Conservation (phyloP, 352 stramenopile species). For the Phytophthora quininea region DNA sequence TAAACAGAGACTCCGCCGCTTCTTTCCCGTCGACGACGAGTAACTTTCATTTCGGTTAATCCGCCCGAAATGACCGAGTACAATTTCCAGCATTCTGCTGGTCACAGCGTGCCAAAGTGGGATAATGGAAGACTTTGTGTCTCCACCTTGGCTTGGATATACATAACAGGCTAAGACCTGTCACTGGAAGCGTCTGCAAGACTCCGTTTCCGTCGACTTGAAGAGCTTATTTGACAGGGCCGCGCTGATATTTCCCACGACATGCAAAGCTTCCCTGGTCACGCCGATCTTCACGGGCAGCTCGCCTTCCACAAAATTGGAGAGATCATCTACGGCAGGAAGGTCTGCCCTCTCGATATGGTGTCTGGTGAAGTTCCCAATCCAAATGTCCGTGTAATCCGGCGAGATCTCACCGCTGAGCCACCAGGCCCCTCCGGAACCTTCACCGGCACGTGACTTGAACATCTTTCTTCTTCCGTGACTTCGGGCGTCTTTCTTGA, state of each 20-base stretch:
- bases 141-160: conserved; percentile 14
- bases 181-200: conserved; percentile 24
- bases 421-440: too few relatives aligned
- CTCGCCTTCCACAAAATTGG: not conserved
- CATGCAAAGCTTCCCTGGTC: too few relatives aligned
- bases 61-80: conserved; percentile 20
- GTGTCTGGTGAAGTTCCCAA: too few relatives aligned
- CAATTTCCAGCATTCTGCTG: conserved; percentile 27
- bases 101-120: conserved; percentile 41
- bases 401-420: not conserved
- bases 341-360: too few relatives aligned
- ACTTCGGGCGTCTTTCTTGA: not conserved
- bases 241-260: not conserved
- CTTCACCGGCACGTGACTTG: too few relatives aligned
- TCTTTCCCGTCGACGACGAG: conserved; percentile 20
- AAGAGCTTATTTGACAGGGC: conserved; percentile 21
- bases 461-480: not conserved
- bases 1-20: conserved; percentile 4
- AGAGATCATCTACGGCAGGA: not conserved
- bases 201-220: conserved; percentile 20
- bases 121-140: conserved; percentile 31
- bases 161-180: conserved; percentile 17
- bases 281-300: not conserved
- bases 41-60: conserved; percentile 28
- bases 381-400: not conserved